Percentiles rank a stretch among this genome's conserved stretches.
These are phyloP conservation scores for Solanum etuberosum DNA, from an alignment of 257 asterid species.

Conservation along the genomic window DNA sequence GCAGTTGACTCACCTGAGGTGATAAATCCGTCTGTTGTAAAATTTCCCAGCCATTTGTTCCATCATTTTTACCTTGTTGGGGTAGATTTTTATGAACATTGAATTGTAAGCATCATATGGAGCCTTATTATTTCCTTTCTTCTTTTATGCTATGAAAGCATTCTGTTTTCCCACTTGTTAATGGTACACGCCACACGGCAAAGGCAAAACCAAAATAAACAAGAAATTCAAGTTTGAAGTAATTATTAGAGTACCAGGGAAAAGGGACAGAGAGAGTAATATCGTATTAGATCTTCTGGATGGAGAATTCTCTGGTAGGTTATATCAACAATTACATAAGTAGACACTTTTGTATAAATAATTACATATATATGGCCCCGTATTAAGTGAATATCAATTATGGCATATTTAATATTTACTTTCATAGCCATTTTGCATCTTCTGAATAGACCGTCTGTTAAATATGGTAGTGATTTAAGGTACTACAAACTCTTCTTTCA, in stretches of 20 bases:
- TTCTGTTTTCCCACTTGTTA: not conserved
- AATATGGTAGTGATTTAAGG: no score
- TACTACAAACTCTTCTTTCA: not conserved
- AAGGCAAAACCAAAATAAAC: not conserved
- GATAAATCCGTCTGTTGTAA: slow-evolving; percentile 15
- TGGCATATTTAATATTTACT: not conserved
- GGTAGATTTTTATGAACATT: not conserved
- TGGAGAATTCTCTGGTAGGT: no score
- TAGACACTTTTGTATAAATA: no score
- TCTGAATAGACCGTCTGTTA: no score
- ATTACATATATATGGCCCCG: not conserved
- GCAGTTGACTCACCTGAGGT: slow-evolving; percentile 76
- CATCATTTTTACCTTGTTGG: not conserved
- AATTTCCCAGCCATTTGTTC: not conserved
- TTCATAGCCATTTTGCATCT: not conserved
- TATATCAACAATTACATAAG: no score
- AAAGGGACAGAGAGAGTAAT: no score
- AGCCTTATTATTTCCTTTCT: not conserved
- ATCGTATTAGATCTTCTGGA: no score
- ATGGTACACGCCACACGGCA: not conserved
- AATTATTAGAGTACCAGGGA: no score
- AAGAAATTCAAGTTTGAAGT: not conserved
- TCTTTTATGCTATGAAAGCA: not conserved
- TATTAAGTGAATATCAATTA: not conserved
- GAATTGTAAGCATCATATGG: not conserved